These are phyloP conservation scores for Chalciporus sp. DNA, from an alignment of 1,284 basidiomycete species.

Conservation along the genomic window DNA sequence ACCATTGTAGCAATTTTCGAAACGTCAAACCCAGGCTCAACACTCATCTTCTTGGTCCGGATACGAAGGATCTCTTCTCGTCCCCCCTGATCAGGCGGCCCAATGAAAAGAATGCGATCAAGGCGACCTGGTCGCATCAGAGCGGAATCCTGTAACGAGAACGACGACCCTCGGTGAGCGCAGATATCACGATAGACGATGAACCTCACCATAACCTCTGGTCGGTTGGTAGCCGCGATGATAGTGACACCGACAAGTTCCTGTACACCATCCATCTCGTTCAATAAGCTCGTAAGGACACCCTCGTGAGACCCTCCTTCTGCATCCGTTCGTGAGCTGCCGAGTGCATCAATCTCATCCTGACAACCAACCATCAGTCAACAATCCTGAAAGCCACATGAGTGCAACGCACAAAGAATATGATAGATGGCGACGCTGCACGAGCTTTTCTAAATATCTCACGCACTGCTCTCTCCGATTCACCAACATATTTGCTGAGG, in stretches of 20 bases:
- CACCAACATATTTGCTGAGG: constrained; percentile 96
- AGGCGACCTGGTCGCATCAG: constrained; percentile 93
- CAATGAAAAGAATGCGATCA: constrained; percentile 95
- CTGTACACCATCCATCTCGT: constrained; percentile 99
- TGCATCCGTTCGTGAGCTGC: constrained; percentile 73
- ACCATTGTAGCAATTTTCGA: constrained; percentile 76
- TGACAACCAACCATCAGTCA: constrained; percentile 34
- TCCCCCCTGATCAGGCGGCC: constrained; percentile 82
- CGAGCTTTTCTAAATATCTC: constrained; percentile 96
- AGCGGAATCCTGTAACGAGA: constrained; percentile 76
- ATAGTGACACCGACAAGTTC: constrained; percentile 91
- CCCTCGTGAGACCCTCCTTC: constrained; percentile 74
- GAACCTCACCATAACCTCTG: constrained; percentile 81
- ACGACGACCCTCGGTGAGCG: neutral
- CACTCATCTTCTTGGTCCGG: constrained; percentile 77
- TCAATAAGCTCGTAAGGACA: constrained; percentile 90
- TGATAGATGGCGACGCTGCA: constrained; percentile 90
- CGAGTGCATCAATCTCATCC: constrained; percentile 98
- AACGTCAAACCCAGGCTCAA: constrained; percentile 72
- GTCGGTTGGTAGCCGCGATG: constrained; percentile 95
- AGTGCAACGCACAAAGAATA: constrained; percentile 82
- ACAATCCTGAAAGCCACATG: neutral
- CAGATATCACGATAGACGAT: neutral
- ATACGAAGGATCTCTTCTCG: constrained; percentile 87
- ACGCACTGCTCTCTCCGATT: constrained; percentile 92